phyloP scores from a whole-genome alignment of 2,329 filamentous ascomycete species.

The Diaporthe amygdali region DNA sequence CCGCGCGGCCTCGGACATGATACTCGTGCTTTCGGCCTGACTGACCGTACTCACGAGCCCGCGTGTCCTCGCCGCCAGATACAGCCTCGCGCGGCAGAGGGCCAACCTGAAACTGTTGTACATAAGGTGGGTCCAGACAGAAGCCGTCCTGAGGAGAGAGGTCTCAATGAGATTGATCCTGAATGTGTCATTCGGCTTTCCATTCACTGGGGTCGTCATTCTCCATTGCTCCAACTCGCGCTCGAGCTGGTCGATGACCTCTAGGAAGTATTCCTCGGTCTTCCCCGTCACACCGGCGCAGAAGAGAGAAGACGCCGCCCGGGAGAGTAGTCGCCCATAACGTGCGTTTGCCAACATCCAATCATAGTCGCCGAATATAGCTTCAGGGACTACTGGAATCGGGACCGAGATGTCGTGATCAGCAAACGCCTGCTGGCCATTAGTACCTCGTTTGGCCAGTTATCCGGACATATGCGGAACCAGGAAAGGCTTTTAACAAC shows the following conservation, averaged over 20 bases:
- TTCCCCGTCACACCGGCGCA: slow-evolving; percentile 34
- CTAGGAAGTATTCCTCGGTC: slow-evolving; percentile 31
- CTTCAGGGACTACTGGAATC: slow-evolving; percentile 31
- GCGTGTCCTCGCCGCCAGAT: slow-evolving; percentile 23
- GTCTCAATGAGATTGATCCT: slow-evolving; percentile 17
- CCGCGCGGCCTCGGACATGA: slow-evolving; percentile 30
- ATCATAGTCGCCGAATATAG: slow-evolving; percentile 30
- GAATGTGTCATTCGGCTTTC: slow-evolving; percentile 27
- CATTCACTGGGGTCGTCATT: slow-evolving; percentile 30
- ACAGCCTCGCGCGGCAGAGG: slow-evolving; percentile 33
- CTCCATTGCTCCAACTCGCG: slow-evolving; percentile 37
- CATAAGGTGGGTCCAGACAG: slow-evolving; percentile 31
- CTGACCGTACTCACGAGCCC: slow-evolving; percentile 15
- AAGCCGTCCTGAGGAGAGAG: slow-evolving; percentile 15
- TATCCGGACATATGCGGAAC: neutral
- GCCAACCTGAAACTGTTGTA: slow-evolving; percentile 36
- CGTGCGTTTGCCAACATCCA: slow-evolving; percentile 34
- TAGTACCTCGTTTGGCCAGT: neutral
- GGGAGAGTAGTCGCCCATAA: slow-evolving; percentile 34
- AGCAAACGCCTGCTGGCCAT: slow-evolving; percentile 31
- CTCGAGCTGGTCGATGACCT: slow-evolving; percentile 32
- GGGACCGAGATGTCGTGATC: slow-evolving; percentile 39
- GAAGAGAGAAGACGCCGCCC: slow-evolving; percentile 35
- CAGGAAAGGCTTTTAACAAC: neutral
- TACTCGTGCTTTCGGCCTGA: slow-evolving; percentile 28